phyloP scores from a whole-genome alignment of 2,329 filamentous ascomycete genomes.

The Ceratocystis cubensis region DNA sequence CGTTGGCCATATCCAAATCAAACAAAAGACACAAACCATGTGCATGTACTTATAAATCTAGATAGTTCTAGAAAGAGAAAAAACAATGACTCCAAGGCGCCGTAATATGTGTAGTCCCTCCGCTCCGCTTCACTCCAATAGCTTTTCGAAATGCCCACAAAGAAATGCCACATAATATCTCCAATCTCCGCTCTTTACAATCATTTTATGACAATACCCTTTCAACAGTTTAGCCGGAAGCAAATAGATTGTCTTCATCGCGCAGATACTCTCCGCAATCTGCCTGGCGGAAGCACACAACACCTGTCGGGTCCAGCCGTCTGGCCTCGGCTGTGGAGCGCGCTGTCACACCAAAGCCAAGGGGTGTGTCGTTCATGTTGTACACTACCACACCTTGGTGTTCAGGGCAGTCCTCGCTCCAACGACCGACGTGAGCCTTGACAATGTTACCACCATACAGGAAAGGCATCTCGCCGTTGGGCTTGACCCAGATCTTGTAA shows the following conservation, averaged over 20 bases:
- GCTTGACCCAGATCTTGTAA: conserved; percentile 95
- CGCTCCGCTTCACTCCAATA: conserved; percentile 10
- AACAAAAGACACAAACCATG: conserved; percentile 9
- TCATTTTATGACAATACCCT: background rate
- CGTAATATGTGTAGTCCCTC: conserved; percentile 20
- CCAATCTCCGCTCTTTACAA: background rate
- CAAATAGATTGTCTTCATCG: conserved; percentile 59
- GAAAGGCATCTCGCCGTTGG: conserved; percentile 95
- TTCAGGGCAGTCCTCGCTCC: conserved; percentile 84
- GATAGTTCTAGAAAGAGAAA: conserved; percentile 18
- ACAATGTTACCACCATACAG: conserved; percentile 86
- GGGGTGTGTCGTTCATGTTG: conserved; percentile 83
- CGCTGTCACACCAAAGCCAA: conserved; percentile 89
- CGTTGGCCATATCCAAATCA: background rate
- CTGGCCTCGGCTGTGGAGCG: conserved; percentile 72
- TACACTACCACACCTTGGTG: conserved; percentile 85
- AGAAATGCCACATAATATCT: conserved; percentile 18
- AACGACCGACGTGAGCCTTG: conserved; percentile 57
- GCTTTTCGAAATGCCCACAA: conserved; percentile 19
- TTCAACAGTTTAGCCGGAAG: conserved; percentile 33
- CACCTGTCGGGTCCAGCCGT: conserved; percentile 76
- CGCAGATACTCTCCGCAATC: conserved; percentile 92
- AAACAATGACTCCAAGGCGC: conserved; percentile 20
- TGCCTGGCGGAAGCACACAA: conserved; percentile 80
- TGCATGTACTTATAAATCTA: conserved; percentile 16